A percentile compares a stretch with the other conserved stretches of the same genome.
These are phyloP conservation scores for Vitis hybrid DNA, from an alignment of 177 flowering plant species.

Conservation along the genomic window DNA sequence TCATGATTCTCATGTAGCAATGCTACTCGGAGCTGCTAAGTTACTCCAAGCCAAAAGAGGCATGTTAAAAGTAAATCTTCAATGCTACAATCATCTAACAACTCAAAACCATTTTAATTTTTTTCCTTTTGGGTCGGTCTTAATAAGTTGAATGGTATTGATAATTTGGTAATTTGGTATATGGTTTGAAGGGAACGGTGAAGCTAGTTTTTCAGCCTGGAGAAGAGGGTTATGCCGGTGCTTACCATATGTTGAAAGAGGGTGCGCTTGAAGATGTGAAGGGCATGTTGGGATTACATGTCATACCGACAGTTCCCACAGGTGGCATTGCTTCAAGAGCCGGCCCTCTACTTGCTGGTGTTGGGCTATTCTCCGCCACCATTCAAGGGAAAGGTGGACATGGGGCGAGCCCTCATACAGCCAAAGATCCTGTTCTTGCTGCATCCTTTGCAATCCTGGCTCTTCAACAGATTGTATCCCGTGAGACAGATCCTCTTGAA, in stretches of 20 bases:
- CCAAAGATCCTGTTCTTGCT: slow-evolving; percentile 24
- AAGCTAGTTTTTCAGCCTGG: slow-evolving; percentile 29
- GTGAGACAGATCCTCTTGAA: slow-evolving; percentile 51
- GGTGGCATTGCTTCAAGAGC: slow-evolving; percentile 38
- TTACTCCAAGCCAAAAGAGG: slow-evolving; percentile 12
- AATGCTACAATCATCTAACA: no score
- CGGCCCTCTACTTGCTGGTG: slow-evolving; percentile 41
- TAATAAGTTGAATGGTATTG: no score
- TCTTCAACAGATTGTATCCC: slow-evolving; percentile 52
- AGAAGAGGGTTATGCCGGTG: slow-evolving; percentile 27
- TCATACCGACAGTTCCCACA: slow-evolving; percentile 22
- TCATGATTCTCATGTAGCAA: slow-evolving; percentile 26
- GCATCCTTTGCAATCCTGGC: slow-evolving; percentile 34
- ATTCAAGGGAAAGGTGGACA: slow-evolving; percentile 52
- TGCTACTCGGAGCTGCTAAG: slow-evolving; percentile 34
- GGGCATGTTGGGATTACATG: slow-evolving; percentile 42
- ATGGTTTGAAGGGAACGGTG: slow-evolving; percentile 24
- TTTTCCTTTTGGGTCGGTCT: no score
- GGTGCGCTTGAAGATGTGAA: slow-evolving; percentile 20
- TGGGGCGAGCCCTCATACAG: slow-evolving; percentile 33
- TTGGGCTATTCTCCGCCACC: slow-evolving; percentile 29
- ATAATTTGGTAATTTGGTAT: not conserved
- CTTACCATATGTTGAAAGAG: slow-evolving; percentile 23
- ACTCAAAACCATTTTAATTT: no score
- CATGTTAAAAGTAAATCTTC: slow-evolving; percentile 2